Percentiles rank a stretch among this genome's conserved stretches.
Evolutionary conservation across 768 basidiomycete species (phyloP).

Genomic region (Lactarius sp.): DNA sequence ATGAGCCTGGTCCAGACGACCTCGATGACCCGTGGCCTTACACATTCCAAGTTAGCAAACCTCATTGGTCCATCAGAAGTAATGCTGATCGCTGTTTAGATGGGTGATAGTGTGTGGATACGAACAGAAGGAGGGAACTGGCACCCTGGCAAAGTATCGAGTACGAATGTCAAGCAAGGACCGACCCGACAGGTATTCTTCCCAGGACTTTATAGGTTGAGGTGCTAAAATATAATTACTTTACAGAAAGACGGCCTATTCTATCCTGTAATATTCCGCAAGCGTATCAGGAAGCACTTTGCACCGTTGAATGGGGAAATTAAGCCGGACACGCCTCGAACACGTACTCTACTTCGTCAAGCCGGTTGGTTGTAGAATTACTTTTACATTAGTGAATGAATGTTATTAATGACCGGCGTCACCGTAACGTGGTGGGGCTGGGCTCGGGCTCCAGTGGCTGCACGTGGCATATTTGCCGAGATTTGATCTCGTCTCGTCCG

Average conservation of each 20-base stretch:
- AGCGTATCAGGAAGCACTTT: slow-evolving; percentile 23
- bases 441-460: too few relatives aligned
- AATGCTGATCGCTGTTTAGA: slow-evolving; percentile 12
- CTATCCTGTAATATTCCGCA: slow-evolving; percentile 23
- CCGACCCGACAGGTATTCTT: slow-evolving; percentile 21
- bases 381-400: background rate
- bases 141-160: slow-evolving; percentile 21
- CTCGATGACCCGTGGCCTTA: slow-evolving; percentile 26
- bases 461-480: background rate
- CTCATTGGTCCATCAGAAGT: background rate
- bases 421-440: too few relatives aligned
- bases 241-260: slow-evolving; percentile 23
- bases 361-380: slow-evolving; percentile 15
- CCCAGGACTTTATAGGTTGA: background rate
- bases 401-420: background rate
- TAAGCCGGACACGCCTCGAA: slow-evolving; percentile 30
- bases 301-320: slow-evolving; percentile 32
- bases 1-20: slow-evolving; percentile 19
- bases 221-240: background rate
- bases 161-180: slow-evolving; percentile 18
- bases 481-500: background rate
- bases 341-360: slow-evolving; percentile 26
- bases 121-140: slow-evolving; percentile 23
- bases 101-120: slow-evolving; percentile 23
- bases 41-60: slow-evolving; percentile 17